Conservation (phyloP, 192 early-diverging fungal species). For the Podila horticola region DNA sequence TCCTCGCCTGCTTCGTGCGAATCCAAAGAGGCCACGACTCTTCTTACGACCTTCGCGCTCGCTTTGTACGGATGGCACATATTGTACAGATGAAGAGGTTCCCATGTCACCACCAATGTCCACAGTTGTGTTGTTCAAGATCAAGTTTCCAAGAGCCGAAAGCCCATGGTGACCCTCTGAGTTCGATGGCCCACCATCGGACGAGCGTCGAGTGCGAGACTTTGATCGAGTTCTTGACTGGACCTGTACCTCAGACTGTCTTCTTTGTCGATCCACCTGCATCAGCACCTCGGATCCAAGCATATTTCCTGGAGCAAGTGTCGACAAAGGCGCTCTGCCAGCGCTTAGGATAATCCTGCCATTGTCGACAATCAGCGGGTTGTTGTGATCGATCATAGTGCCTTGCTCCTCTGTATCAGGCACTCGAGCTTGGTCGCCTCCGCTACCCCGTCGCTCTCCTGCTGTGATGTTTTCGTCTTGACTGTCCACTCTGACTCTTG, state of each 20-base stretch:
- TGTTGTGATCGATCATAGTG: not conserved
- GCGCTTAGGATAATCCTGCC: constrained; percentile 15
- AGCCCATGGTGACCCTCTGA: constrained; percentile 1
- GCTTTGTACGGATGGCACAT: not conserved
- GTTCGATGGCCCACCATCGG: not conserved
- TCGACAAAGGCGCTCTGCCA: constrained; percentile 26
- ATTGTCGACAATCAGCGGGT: constrained; percentile 8
- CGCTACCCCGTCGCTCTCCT: constrained; percentile 4
- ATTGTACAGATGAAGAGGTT: too few species aligned
- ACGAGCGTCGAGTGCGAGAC: constrained; percentile 18
- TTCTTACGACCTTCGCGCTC: constrained; percentile 29
- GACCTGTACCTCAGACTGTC: not conserved
- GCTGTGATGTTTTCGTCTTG: constrained; percentile 15
- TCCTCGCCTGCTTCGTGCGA: constrained; percentile 15
- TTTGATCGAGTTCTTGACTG: constrained; percentile 8
- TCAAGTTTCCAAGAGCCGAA: constrained; percentile 16
- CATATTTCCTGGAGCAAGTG: constrained; percentile 18
- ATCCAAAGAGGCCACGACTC: constrained; percentile 32
- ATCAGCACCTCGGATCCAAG: constrained; percentile 40
- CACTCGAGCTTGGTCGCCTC: not conserved
- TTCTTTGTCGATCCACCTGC: constrained; percentile 29
- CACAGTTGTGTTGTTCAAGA: not conserved
- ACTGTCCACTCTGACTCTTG: not conserved
- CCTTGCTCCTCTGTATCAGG: constrained; percentile 26
- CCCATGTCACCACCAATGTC: not conserved